phyloP scores from a whole-genome alignment of 1,139 yeast species.

The Geotrichum aggregatum region DNA sequence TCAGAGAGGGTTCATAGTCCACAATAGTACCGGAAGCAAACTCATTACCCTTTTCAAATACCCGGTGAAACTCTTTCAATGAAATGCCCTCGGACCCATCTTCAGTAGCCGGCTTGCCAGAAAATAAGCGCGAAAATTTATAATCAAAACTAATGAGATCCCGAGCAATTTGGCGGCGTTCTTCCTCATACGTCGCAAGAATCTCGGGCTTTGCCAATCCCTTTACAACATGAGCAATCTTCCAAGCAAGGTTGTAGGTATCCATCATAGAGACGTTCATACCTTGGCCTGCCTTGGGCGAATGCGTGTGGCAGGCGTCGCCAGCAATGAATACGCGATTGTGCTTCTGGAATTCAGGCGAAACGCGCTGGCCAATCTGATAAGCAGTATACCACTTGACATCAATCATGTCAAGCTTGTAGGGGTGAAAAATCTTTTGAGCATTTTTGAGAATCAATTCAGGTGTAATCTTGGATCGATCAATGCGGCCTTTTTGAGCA shows the following conservation, averaged over 20 bases:
- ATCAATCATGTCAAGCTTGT: slow-evolving; percentile 36
- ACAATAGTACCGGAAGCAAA: slow-evolving; percentile 41
- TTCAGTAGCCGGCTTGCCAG: slow-evolving; percentile 37
- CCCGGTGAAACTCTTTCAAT: slow-evolving; percentile 36
- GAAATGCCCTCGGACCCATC: slow-evolving; percentile 34
- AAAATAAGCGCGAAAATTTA: slow-evolving; percentile 38
- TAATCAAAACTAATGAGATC: slow-evolving; percentile 40
- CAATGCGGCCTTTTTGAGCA: slow-evolving; percentile 32
- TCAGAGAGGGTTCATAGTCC: slow-evolving; percentile 34
- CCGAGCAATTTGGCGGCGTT: slow-evolving; percentile 38
- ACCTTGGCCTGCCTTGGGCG: slow-evolving; percentile 45
- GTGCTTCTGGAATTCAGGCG: slow-evolving; percentile 32
- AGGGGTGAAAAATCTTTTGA: slow-evolving; percentile 37
- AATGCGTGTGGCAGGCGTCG: slow-evolving; percentile 44
- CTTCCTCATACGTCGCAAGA: slow-evolving; percentile 37
- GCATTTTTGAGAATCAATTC: slow-evolving; percentile 37
- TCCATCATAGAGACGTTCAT: slow-evolving; percentile 42
- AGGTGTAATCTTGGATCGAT: slow-evolving; percentile 36
- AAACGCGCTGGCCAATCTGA: slow-evolving; percentile 42
- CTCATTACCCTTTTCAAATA: slow-evolving; percentile 35
- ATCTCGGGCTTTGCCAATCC: slow-evolving; percentile 34
- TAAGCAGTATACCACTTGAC: slow-evolving; percentile 42
- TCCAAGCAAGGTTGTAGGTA: slow-evolving; percentile 42
- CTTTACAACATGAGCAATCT: slow-evolving; percentile 38
- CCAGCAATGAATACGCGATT: slow-evolving; percentile 40